Percentiles rank a stretch among this genome's conserved stretches.
These are phyloP conservation scores for Conringia planisiliqua DNA, from an alignment of 345 rosid genomes.

Conservation along the genomic window DNA sequence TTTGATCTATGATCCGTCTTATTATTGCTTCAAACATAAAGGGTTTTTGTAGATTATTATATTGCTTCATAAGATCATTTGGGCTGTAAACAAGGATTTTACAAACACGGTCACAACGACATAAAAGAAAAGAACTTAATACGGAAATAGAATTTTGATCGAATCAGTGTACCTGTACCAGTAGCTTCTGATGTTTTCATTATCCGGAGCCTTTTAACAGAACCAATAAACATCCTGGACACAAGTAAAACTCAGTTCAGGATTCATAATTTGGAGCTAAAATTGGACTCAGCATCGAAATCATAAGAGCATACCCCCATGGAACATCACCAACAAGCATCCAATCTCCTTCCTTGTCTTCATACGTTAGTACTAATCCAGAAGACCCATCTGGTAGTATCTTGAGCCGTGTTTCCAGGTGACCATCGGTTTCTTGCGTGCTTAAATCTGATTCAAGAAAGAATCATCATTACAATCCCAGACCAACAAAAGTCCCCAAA, in stretches of 20 bases:
- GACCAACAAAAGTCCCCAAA: background rate
- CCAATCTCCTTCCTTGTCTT: conserved; percentile 98
- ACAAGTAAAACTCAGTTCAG: conserved; percentile 7
- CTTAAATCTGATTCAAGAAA: conserved; percentile 32
- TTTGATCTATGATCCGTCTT: conserved; percentile 24
- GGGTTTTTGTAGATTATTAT: background rate
- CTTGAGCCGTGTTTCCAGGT: conserved; percentile 32
- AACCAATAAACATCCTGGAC: conserved; percentile 71
- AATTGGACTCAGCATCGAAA: background rate
- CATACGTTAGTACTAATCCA: conserved; percentile 76
- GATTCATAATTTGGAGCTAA: background rate
- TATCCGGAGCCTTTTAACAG: conserved; percentile 86
- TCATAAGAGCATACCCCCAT: conserved; percentile 58
- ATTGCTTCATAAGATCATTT: conserved; percentile 25
- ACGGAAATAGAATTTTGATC: background rate
- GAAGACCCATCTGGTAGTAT: conserved; percentile 69
- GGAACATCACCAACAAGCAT: conserved; percentile 99
- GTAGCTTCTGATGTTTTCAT: conserved; percentile 80
- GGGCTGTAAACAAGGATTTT: conserved; percentile 19
- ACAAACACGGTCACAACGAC: conserved; percentile 13
- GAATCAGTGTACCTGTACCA: conserved; percentile 50
- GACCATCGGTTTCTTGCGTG: conserved; percentile 24
- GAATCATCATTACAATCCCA: background rate
- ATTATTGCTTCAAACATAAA: conserved; percentile 28
- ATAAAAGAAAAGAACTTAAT: background rate